Percentiles rank a stretch among this genome's conserved stretches.
Conservation (phyloP, 371 early-diverging fungal genomes). For the Apophysomyces ossiformis region DNA sequence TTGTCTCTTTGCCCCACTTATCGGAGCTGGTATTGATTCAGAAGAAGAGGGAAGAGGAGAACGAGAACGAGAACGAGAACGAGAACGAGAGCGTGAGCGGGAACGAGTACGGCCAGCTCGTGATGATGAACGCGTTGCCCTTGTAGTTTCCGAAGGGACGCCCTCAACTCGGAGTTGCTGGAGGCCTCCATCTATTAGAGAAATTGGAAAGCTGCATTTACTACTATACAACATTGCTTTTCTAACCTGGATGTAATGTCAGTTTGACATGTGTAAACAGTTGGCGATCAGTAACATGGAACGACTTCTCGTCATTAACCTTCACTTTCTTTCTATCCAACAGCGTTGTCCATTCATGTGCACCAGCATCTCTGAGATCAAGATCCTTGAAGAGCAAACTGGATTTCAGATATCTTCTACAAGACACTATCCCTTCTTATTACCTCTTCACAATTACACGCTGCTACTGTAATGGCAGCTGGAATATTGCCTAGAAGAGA, state of each 20-base stretch:
- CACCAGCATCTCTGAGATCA: slow-evolving; percentile 4
- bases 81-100: too few species aligned
- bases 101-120: too few species aligned
- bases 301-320: slow-evolving; percentile 1
- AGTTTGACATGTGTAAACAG: slow-evolving; percentile 30
- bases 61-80: too few species aligned
- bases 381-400: slow-evolving; percentile 1
- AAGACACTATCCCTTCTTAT: not conserved
- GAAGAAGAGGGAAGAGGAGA: too few species aligned
- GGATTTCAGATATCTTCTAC: not conserved
- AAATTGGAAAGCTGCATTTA: not conserved
- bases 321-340: slow-evolving; percentile 9
- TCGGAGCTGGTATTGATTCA: too few species aligned
- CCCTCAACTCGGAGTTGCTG: slow-evolving; percentile 34
- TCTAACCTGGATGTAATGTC: slow-evolving; percentile 27
- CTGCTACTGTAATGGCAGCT: slow-evolving; percentile 25
- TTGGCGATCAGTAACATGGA: not conserved
- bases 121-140: not conserved
- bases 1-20: not conserved
- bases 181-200: slow-evolving; percentile 31
- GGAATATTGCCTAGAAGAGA: slow-evolving; percentile 23
- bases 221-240: not conserved
- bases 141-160: not conserved
- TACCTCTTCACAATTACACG: slow-evolving; percentile 33
- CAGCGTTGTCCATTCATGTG: slow-evolving; percentile 25